Conservation (phyloP, 139 green algal species). For the Axilococcus clingmanii region DNA sequence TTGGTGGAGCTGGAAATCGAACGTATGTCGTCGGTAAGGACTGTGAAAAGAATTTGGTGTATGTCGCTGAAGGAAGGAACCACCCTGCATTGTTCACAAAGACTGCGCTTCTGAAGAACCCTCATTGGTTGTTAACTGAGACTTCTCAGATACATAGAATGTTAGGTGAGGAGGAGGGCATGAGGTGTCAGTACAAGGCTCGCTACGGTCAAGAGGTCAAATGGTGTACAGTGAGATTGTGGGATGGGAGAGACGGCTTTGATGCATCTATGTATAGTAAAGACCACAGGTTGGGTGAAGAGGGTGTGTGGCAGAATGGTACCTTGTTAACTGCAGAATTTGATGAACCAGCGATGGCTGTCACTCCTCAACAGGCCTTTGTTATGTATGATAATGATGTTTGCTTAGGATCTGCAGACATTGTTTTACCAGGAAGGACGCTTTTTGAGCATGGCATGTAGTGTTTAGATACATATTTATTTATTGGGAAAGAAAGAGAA, state of each 20-base stretch:
- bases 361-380: slow-evolving; percentile 62
- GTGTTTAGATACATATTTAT: too few species aligned
- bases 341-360: slow-evolving; percentile 24
- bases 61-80: slow-evolving; percentile 39
- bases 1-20: slow-evolving; percentile 37
- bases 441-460: slow-evolving; percentile 31
- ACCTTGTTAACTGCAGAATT: slow-evolving; percentile 37
- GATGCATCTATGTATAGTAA: neutral
- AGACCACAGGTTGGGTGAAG: neutral
- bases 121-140: slow-evolving; percentile 44
- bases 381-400: slow-evolving; percentile 66
- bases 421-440: slow-evolving; percentile 28
- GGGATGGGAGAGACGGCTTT: too few species aligned
- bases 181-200: slow-evolving; percentile 38
- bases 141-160: neutral
- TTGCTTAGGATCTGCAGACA: slow-evolving; percentile 47
- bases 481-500: too few species aligned
- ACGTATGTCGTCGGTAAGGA: slow-evolving; percentile 69
- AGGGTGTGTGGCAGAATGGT: neutral
- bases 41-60: slow-evolving; percentile 28
- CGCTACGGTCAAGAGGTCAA: slow-evolving; percentile 35
- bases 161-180: slow-evolving; percentile 1
- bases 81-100: slow-evolving; percentile 49
- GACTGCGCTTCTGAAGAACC: slow-evolving; percentile 25
- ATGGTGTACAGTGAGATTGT: slow-evolving; percentile 15